Evolutionary conservation across 2,329 filamentous ascomycete species (phyloP), one percentile per base, ranked within the genome.

Genomic region (Pyrenochaeta sp.): DNA sequence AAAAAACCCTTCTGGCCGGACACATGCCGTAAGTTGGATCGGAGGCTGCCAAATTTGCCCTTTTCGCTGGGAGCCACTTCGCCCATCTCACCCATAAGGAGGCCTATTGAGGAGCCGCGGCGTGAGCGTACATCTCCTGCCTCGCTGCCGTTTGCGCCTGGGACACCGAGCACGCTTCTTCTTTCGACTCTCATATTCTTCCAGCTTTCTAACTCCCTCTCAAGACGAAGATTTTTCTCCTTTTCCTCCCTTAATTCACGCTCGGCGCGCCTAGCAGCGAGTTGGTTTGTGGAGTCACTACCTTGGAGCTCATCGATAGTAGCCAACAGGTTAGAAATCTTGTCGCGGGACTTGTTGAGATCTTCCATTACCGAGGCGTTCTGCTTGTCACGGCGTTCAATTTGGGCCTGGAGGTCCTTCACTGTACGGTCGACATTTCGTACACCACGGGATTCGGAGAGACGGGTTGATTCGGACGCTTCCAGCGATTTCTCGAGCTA

Each of bases 281-380:
- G 84, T 74, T 97, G 92, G 41, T 88, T 89, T 10, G 87, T 82
- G 18, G 90, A 92, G 76, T 98, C 94, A 12, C 87, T 90, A 12
- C 90, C 87, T 75, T 99, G 94, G 30, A 99, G 86, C 73, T 98
- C 94, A 72, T 98, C 94, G 65, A 99, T 97, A 1, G 91, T 92
- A 71, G 88, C 84, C 45, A 99, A 88, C 4, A 98, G 87, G 72
- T 92, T 92, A 61, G 95, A 91, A 57, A 92, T 86, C 81, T 95
- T 96, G 78, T 98, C 94, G 57, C 94, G 90, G 69, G 92, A 88
- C 60, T 94, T 90, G 63, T 83, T 82, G 51, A 97, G 85, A 68
- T 98, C 95, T 47, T 97, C 94, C 49, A 87, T 84, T 15, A 97
- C 82, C 70, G 95, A 89, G 4, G 82, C 72, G 67, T 93, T 92